These are phyloP conservation scores for Fomitopsis pulvina DNA, from an alignment of 768 basidiomycete species.

Conservation along the genomic window DNA sequence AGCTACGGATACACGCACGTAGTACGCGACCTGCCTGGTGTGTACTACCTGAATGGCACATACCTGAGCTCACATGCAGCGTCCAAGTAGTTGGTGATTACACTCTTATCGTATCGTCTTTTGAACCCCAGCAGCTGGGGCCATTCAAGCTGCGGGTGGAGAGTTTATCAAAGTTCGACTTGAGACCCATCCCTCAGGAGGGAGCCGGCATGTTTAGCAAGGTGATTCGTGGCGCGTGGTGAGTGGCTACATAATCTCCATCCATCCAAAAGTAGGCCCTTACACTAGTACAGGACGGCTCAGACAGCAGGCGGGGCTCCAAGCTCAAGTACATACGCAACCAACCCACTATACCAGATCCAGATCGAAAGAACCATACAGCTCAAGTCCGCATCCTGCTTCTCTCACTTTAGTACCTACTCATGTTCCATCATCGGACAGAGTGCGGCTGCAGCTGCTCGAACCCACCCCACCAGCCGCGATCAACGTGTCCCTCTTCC, in stretches of 20 bases:
- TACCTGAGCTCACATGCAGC: background rate
- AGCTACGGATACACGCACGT: constrained; percentile 66
- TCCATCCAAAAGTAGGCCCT: background rate
- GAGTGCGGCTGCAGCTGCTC: constrained; percentile 63
- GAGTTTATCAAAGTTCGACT: constrained; percentile 51
- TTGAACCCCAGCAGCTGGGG: constrained; percentile 65
- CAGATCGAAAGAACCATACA: constrained; percentile 44
- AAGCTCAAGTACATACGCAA: constrained; percentile 52
- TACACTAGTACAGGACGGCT: constrained; percentile 39
- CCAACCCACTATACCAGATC: constrained; percentile 67
- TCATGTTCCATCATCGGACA: constrained; percentile 19
- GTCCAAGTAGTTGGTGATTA: constrained; percentile 63
- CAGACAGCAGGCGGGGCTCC: constrained; percentile 64
- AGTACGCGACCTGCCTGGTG: constrained; percentile 48
- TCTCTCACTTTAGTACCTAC: background rate
- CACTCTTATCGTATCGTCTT: constrained; percentile 79
- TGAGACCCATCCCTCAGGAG: constrained; percentile 70
- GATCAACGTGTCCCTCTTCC: constrained; percentile 58
- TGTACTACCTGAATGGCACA: constrained; percentile 14
- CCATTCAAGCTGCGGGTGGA: constrained; percentile 59
- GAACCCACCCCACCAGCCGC: constrained; percentile 36
- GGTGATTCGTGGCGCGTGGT: constrained; percentile 70
- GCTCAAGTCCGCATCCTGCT: constrained; percentile 42
- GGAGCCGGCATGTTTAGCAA: constrained; percentile 89
- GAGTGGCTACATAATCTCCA: constrained; percentile 16